Conservation (phyloP, 2,329 filamentous ascomycete species). For the Alternaria rosae region DNA sequence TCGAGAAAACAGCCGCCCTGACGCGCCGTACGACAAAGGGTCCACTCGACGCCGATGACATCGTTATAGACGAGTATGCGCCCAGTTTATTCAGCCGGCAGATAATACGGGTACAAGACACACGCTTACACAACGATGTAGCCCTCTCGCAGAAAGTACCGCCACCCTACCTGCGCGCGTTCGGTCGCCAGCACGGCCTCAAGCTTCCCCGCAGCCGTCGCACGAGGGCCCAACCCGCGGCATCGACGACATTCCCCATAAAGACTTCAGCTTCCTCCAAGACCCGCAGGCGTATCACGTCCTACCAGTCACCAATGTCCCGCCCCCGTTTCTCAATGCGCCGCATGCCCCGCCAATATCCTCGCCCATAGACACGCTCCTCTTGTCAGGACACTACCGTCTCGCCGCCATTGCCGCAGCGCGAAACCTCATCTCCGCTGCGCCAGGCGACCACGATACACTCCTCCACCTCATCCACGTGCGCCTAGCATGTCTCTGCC, state of each 20-base stretch:
- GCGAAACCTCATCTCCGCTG: slow-evolving; percentile 62
- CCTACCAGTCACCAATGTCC: slow-evolving; percentile 69
- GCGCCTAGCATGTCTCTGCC: slow-evolving; percentile 79
- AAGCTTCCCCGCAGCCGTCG: slow-evolving; percentile 27
- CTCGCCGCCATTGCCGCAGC: slow-evolving; percentile 75
- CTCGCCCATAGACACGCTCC: slow-evolving; percentile 71
- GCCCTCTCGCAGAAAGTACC: slow-evolving; percentile 31
- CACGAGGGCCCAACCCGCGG: slow-evolving; percentile 27
- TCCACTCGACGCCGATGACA: slow-evolving; percentile 67
- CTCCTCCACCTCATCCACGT: slow-evolving; percentile 84
- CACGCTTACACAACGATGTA: slow-evolving; percentile 22
- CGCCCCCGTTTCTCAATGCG: slow-evolving; percentile 73
- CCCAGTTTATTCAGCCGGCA: slow-evolving; percentile 14
- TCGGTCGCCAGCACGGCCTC: slow-evolving; percentile 29
- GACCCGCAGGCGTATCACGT: slow-evolving; percentile 65
- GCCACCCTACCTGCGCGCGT: slow-evolving; percentile 27
- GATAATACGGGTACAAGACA: neutral
- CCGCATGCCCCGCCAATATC: slow-evolving; percentile 66
- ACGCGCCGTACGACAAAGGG: slow-evolving; percentile 77
- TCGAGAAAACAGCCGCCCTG: slow-evolving; percentile 57
- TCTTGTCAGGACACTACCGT: slow-evolving; percentile 79
- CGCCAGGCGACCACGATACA: slow-evolving; percentile 65
- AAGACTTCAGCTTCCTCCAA: slow-evolving; percentile 69
- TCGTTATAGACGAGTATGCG: slow-evolving; percentile 71
- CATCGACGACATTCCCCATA: slow-evolving; percentile 55